phyloP scores from a whole-genome alignment of 805 yeast genomes.

The Starmerella sirachaensis region DNA sequence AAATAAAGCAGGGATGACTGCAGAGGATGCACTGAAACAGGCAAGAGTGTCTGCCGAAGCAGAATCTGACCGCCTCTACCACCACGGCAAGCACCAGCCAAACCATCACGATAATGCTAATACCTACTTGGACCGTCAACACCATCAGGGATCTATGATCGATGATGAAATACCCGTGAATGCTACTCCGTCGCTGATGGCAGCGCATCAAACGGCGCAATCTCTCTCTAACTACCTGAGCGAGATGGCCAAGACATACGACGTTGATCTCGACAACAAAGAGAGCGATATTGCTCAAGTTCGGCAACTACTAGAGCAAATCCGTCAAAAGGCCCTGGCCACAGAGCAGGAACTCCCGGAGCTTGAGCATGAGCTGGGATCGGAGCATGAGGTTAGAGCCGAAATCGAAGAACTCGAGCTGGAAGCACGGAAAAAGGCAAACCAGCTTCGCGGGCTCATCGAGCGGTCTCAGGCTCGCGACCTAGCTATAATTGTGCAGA shows the following conservation, averaged over 20 bases:
- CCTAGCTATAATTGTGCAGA: constrained; percentile 46
- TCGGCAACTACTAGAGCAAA: constrained; percentile 31
- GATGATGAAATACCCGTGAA: not conserved
- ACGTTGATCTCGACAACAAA: constrained; percentile 42
- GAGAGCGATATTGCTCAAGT: constrained; percentile 43
- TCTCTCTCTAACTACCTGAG: constrained; percentile 22
- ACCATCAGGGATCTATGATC: no score
- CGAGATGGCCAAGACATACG: constrained; percentile 39
- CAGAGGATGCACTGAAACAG: constrained; percentile 25
- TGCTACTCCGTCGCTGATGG: constrained; percentile 21
- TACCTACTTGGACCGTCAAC: not conserved
- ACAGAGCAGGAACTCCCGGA: constrained; percentile 28
- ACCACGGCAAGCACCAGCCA: not conserved
- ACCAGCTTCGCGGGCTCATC: constrained; percentile 33
- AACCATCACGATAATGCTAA: not conserved
- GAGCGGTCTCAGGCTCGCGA: constrained; percentile 57
- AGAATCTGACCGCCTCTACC: not conserved
- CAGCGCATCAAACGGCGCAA: constrained; percentile 10
- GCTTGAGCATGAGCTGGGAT: constrained; percentile 25
- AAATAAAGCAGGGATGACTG: constrained; percentile 33
- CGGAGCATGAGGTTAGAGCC: constrained; percentile 21
- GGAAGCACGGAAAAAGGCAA: constrained; percentile 23
- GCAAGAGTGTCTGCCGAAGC: not conserved
- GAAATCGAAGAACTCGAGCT: constrained; percentile 23
- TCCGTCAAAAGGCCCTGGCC: constrained; percentile 33